These are phyloP conservation scores for Penicillium italicum DNA, from an alignment of 2,329 filamentous ascomycete genomes.

Conservation along the genomic window DNA sequence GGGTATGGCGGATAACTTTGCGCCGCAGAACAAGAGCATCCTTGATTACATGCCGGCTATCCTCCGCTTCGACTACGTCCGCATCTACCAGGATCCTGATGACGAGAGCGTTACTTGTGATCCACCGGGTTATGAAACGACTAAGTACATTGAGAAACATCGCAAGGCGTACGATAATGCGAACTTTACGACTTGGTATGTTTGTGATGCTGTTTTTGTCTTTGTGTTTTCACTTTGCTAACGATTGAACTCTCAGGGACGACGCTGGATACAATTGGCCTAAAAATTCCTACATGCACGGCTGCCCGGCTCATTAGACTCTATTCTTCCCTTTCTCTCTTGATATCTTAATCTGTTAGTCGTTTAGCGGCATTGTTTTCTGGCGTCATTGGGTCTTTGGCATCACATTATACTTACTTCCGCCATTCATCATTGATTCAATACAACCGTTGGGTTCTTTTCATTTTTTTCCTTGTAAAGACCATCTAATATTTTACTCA, in stretches of 20 bases:
- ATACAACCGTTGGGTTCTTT: background rate
- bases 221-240: background rate
- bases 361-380: slow-evolving; percentile 30
- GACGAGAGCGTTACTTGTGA: slow-evolving; percentile 62
- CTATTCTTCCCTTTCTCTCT: background rate
- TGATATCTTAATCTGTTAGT: slow-evolving; percentile 10
- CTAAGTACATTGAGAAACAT: slow-evolving; percentile 62
- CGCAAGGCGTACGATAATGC: slow-evolving; percentile 59
- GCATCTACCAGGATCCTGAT: slow-evolving; percentile 64
- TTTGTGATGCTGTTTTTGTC: background rate
- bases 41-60: slow-evolving; percentile 57
- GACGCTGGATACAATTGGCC: slow-evolving; percentile 57
- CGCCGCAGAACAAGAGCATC: slow-evolving; percentile 58
- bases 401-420: slow-evolving; percentile 11
- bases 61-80: slow-evolving; percentile 67
- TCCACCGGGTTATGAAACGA: slow-evolving; percentile 64
- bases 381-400: slow-evolving; percentile 22
- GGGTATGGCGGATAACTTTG: slow-evolving; percentile 66
- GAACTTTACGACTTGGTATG: slow-evolving; percentile 62
- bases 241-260: slow-evolving; percentile 30
- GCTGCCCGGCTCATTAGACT: slow-evolving; percentile 41
- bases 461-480: background rate
- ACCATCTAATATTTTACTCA: background rate
- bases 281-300: slow-evolving; percentile 59
- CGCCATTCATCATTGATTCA: background rate